A percentile compares a stretch with the other conserved stretches of the same genome.
Evolutionary conservation across 2,329 filamentous ascomycete species (phyloP).

Genomic region (Paraconiothyrium sp.): DNA sequence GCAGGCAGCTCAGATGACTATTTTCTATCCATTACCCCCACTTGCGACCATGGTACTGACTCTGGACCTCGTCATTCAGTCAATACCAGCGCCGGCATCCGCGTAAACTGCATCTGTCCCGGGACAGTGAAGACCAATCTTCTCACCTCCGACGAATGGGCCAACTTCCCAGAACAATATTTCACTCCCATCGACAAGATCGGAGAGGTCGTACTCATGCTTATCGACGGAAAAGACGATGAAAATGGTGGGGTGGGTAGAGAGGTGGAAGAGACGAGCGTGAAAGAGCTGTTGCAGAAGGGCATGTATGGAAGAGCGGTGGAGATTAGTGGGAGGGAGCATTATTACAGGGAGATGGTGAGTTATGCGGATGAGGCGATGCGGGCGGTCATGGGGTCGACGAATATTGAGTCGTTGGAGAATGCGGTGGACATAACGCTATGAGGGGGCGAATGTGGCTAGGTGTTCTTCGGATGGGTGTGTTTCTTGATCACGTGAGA

Average conservation of each 20-base stretch:
- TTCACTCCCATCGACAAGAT: constrained; percentile 44
- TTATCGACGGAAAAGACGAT: constrained; percentile 35
- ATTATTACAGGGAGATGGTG: constrained; percentile 35
- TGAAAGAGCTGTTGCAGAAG: constrained; percentile 24
- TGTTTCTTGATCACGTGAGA: no score
- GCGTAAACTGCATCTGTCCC: constrained; percentile 52
- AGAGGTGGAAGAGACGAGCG: constrained; percentile 32
- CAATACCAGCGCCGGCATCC: constrained; percentile 38
- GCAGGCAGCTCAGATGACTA: no score
- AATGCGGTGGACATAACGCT: constrained; percentile 4
- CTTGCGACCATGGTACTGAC: no score
- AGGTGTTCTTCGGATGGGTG: no score
- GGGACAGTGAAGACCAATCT: constrained; percentile 50
- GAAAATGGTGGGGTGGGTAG: constrained; percentile 24
- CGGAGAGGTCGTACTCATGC: constrained; percentile 35
- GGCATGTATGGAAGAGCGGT: constrained; percentile 29
- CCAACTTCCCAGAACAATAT: constrained; percentile 38
- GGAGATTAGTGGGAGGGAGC: constrained; percentile 30
- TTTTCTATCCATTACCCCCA: no score
- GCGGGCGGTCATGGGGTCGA: constrained; percentile 34
- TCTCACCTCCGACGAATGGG: constrained; percentile 37
- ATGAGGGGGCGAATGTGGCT: background rate
- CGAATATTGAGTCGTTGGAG: constrained; percentile 35
- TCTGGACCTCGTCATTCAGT: no score
- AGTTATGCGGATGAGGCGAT: constrained; percentile 33